Conservation (phyloP, 768 basidiomycete species). For the Cantharellus cinnabarinus region DNA sequence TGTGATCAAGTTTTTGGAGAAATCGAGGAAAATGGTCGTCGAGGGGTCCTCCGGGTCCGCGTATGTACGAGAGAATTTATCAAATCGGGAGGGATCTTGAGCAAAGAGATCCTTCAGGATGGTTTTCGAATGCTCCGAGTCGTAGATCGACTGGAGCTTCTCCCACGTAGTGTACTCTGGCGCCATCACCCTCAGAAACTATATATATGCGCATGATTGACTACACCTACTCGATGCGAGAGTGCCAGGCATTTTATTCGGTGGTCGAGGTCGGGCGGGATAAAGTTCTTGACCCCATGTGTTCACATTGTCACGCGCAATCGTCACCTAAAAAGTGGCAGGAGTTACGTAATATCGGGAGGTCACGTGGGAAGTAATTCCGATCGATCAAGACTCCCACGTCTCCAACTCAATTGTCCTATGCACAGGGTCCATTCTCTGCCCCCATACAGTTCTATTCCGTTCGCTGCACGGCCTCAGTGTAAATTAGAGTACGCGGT, state of each 20-base stretch:
- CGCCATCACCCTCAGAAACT: background rate
- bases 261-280: too few relatives aligned
- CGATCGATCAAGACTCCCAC: too few relatives aligned
- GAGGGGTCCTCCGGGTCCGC: conserved; percentile 39
- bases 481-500: too few relatives aligned
- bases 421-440: too few relatives aligned
- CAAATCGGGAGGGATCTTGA: conserved; percentile 69
- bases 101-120: conserved; percentile 85
- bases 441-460: too few relatives aligned
- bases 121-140: conserved; percentile 47
- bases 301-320: too few relatives aligned
- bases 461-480: too few relatives aligned
- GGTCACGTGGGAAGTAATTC: too few relatives aligned
- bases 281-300: too few relatives aligned
- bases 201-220: background rate
- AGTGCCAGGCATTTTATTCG: conserved; percentile 7
- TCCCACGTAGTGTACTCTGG: conserved; percentile 79
- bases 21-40: conserved; percentile 79
- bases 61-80: conserved; percentile 66
- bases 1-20: conserved; percentile 91
- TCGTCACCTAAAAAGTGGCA: too few relatives aligned
- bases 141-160: conserved; percentile 71
- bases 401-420: too few relatives aligned
- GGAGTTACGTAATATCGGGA: too few relatives aligned
- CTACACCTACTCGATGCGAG: conserved; percentile 8